phyloP scores from a whole-genome alignment of 768 basidiomycete species.

The Serendipita sp. region DNA sequence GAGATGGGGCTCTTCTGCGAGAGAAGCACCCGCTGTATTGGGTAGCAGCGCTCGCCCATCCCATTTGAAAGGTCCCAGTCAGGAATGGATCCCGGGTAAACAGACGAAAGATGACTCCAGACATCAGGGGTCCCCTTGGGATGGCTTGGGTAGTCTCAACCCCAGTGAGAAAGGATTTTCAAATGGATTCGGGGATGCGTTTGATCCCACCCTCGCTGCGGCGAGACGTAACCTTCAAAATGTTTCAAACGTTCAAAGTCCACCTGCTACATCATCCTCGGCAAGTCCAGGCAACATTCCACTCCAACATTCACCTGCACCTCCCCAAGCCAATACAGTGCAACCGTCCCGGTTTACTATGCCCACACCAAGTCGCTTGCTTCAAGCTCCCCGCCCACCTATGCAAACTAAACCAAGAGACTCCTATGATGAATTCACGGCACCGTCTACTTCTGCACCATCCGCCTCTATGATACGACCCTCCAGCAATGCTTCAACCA shows the following conservation, averaged over 20 bases:
- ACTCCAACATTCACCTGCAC: constrained; percentile 6
- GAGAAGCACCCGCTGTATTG: neutral
- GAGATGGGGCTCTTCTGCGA: neutral
- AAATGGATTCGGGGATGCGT: neutral
- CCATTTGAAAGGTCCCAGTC: neutral
- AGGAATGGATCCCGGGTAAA: neutral
- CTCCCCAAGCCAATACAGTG: constrained; percentile 15
- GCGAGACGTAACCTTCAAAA: neutral
- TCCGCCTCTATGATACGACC: constrained; percentile 32
- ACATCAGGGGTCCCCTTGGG: neutral
- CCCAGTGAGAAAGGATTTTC: neutral
- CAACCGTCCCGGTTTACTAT: constrained; percentile 16
- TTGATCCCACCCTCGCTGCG: neutral
- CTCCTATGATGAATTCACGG: constrained; percentile 63
- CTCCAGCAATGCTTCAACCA: neutral
- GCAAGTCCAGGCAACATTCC: constrained; percentile 3
- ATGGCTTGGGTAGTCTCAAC: neutral
- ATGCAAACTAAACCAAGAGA: constrained; percentile 33
- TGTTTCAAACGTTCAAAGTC: neutral
- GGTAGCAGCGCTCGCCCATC: neutral
- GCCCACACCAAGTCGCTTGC: neutral
- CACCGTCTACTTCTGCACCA: constrained; percentile 28
- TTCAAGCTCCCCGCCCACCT: constrained; percentile 9
- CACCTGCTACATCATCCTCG: constrained; percentile 14
- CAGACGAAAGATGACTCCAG: neutral